Base-by-base conservation (phyloP, 768 basidiomycete species). In the Dioszegia aurantiaca region DNA sequence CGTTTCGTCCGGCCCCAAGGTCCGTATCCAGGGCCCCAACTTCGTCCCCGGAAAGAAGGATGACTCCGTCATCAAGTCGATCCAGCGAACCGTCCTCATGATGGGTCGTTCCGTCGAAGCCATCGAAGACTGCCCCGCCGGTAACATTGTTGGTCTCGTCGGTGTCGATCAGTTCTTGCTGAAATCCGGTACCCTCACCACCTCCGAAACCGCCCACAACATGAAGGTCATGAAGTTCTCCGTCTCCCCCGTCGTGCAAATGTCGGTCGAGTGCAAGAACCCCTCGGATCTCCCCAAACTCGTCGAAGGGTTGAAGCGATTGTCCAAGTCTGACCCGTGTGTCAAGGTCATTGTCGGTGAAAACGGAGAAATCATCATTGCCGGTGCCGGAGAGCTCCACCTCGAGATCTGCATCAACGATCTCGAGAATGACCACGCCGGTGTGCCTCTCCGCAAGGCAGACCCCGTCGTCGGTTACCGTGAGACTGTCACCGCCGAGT, bases 141-240 rank as follows among this genome's bases (percentile, higher is more conserved):
- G 95, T 73, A 99, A 99, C 84, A 98, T 99, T 71, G 80, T 90
- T 69, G 95, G 95, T 84, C 89, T 99, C 75, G 94, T 98, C 80
- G 95, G 95, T 82, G 89, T 99, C 71, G 95, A 99, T 80, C 95
- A 99, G 81, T 99, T 98, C 90, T 80, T 99, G 81, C 87, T 99
- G 78, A 99, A 99, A 86, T 91, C 86, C 68, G 95, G 95, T 78
- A 99, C 95, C 62, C 85, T 99, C 75, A 99, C 95, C 60, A 86
- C 89, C 60, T 91, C 91, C 47, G 95, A 98, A 81, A 95, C 92
- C 53, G 95, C 95, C 51, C 95, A 99, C 84, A 99, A 99, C 84
- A 95, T 99, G 92, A 90, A 82, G 82, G 92, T 99, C 79, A 99
- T 99, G 95, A 90, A 88, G 81, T 97, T 97, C 85, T 98, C 93